Conservation (phyloP, 306 rosid species). For the Pyrus betulifolia region DNA sequence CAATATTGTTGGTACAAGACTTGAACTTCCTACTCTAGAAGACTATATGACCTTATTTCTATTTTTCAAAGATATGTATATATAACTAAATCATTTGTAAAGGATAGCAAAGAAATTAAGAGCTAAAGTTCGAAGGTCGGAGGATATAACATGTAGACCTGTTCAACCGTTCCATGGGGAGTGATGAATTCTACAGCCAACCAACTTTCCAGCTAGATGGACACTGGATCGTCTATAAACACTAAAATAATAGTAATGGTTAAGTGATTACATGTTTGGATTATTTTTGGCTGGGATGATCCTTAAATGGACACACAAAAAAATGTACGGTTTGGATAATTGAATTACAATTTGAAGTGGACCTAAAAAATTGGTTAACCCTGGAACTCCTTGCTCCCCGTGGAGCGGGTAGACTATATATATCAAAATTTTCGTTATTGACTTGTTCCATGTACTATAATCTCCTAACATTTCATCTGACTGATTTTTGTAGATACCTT, state of each 20-base stretch:
- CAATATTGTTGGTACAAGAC: not conserved
- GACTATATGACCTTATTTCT: not conserved
- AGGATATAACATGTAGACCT: not conserved
- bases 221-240: not conserved
- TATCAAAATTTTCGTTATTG: not conserved
- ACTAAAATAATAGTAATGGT: not conserved
- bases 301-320: not conserved
- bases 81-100: not conserved
- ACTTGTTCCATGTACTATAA: not conserved
- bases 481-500: slow-evolving; percentile 12
- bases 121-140: not conserved
- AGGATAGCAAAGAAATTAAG: not conserved
- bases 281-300: not conserved
- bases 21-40: not conserved
- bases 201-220: not conserved
- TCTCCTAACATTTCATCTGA: slow-evolving; percentile 4
- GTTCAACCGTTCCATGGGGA: not conserved
- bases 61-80: not conserved
- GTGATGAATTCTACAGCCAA: not conserved
- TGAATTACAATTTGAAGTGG: not conserved
- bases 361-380: not conserved
- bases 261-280: not conserved
- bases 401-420: not conserved
- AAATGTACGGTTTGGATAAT: not conserved
- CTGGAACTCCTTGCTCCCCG: not conserved